Evolutionary conservation across 2,329 filamentous ascomycete species (phyloP), one percentile per base, ranked within the genome.

Genomic region (Sphaerulina vaccinii): DNA sequence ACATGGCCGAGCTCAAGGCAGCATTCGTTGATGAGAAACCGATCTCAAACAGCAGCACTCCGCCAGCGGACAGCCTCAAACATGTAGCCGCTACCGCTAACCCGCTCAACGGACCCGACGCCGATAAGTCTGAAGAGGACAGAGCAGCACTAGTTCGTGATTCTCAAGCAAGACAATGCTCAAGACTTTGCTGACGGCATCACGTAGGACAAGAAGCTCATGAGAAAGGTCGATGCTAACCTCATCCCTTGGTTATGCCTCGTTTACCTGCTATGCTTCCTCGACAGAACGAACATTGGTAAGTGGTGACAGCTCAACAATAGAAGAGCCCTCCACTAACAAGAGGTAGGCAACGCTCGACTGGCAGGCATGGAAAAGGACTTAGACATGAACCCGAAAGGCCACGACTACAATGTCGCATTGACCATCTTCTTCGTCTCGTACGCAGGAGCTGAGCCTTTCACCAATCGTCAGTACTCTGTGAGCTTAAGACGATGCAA

Each of bases 351-450:
- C 42, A 93, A 77, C 71, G 89, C 80, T 3, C 80, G 81, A 62
- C 73, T 82, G 24, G 78, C 75, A 19, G 78, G 79, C 16, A 68
- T 83, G 5, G 66, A 75, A 48, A 62, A 75, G 8, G 83, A 86
- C 51, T 72, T 92, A 6, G 61, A 79, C 32, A 81, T 93, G 75
- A n/a, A n/a, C n/a, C n/a, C n/a, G n/a, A 78, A 77, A 0, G 76
- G 79, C 2, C 71, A 75, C 5, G 76, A 87, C 65, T 95, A 90
- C 73, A 91, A 91, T 68, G 76, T 80, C 19, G 80, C 84, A 0
- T 75, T 95, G 7, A 88, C 86, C 27, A 86, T 95, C 62, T 95
- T 95, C 74, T 95, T 95, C 73, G 78, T 95, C 47, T 90, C 87
- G 0, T 95, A 96, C 68, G 79, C 88, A 1, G 71, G 90, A 22